Conservation (phyloP, 208 protist genomes). For the Spongospora subterranea region DNA sequence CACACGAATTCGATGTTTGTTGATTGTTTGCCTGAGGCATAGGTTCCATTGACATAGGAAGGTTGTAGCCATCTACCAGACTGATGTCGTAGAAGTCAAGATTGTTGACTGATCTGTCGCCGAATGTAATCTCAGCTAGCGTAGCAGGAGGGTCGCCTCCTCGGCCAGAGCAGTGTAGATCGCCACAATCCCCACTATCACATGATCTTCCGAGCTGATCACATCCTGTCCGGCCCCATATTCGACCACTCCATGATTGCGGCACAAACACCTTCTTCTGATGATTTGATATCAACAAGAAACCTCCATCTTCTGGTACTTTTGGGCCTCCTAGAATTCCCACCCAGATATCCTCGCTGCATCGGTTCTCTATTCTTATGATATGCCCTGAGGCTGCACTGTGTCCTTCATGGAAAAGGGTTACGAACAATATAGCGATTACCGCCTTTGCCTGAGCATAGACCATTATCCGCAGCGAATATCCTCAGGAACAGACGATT, state of each 20-base stretch:
- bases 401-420: too few relatives aligned
- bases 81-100: constrained; percentile 56
- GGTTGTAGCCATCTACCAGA: constrained; percentile 41
- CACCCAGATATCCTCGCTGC: not conserved
- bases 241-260: constrained; percentile 10
- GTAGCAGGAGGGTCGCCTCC: not conserved
- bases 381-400: too few relatives aligned
- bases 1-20: not conserved
- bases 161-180: not conserved
- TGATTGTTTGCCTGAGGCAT: not conserved
- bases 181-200: constrained; percentile 4
- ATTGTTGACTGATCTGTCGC: not conserved
- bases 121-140: constrained; percentile 40
- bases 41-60: constrained; percentile 34
- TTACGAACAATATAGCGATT: too few relatives aligned
- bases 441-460: too few relatives aligned
- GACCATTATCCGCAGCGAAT: too few relatives aligned
- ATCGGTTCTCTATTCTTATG: not conserved
- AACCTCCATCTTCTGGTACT: constrained; percentile 3
- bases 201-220: constrained; percentile 1
- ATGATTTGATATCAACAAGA: not conserved
- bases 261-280: not conserved
- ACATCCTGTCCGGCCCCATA: constrained; percentile 31
- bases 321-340: not conserved
- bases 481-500: too few relatives aligned